These are phyloP conservation scores for Pythium dissotocum DNA, from an alignment of 352 stramenopile species.

Conservation along the genomic window DNA sequence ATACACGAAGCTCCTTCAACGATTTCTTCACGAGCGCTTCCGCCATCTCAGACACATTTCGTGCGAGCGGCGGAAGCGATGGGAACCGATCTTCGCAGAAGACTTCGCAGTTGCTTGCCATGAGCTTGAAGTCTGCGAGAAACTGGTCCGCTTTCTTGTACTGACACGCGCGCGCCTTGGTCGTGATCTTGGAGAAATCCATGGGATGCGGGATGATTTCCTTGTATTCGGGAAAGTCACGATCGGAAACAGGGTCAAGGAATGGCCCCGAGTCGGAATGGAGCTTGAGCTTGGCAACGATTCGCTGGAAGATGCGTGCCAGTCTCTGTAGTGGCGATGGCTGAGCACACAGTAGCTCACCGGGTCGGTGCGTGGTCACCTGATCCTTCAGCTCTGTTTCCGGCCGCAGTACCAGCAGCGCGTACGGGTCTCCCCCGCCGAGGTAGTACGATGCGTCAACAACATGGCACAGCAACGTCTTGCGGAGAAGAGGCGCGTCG, in stretches of 20 bases:
- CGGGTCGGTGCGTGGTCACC: slow-evolving; percentile 34
- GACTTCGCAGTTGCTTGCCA: slow-evolving; percentile 75
- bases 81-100: slow-evolving; percentile 84
- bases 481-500: slow-evolving; percentile 45
- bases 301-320: slow-evolving; percentile 57
- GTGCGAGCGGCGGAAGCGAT: slow-evolving; percentile 66
- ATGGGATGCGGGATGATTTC: slow-evolving; percentile 79
- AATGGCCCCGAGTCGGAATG: slow-evolving; percentile 69
- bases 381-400: slow-evolving; percentile 33
- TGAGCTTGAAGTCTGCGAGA: slow-evolving; percentile 66
- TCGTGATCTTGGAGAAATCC: slow-evolving; percentile 60
- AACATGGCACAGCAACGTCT: slow-evolving; percentile 65
- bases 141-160: slow-evolving; percentile 60
- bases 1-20: slow-evolving; percentile 61
- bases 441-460: slow-evolving; percentile 75
- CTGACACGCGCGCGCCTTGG: slow-evolving; percentile 53
- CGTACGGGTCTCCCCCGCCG: slow-evolving; percentile 80
- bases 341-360: slow-evolving; percentile 54
- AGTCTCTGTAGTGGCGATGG: slow-evolving; percentile 62
- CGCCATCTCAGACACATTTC: slow-evolving; percentile 67
- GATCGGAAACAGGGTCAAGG: slow-evolving; percentile 73
- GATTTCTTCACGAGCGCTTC: slow-evolving; percentile 71
- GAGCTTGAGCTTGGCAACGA: slow-evolving; percentile 63
- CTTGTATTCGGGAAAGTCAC: slow-evolving; percentile 85
- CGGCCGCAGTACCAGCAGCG: slow-evolving; percentile 54